Conservation (phyloP, 768 basidiomycete species). For the Kwoniella europaea region DNA sequence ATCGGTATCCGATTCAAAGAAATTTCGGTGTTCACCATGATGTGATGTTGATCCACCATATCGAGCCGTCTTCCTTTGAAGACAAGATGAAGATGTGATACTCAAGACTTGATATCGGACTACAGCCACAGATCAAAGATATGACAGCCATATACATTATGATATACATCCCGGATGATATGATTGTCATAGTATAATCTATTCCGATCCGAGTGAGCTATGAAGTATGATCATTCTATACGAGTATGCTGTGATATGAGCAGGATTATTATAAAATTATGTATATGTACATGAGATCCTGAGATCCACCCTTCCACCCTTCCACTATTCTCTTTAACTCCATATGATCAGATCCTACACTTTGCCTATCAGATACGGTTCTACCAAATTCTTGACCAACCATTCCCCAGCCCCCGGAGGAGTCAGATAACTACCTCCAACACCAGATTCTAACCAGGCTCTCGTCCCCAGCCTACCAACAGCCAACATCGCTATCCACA, state of each 20-base stretch:
- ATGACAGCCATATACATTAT: neutral
- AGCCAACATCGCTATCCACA: constrained; percentile 37
- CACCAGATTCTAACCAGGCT: constrained; percentile 47
- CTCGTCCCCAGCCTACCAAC: constrained; percentile 26
- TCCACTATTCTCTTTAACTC: too few species aligned
- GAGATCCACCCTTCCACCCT: too few species aligned
- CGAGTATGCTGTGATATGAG: neutral
- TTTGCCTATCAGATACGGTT: constrained; percentile 9
- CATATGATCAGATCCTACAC: neutral
- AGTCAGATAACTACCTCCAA: constrained; percentile 43
- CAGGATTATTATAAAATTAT: neutral
- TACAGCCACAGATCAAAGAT: too few species aligned
- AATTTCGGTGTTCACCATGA: neutral
- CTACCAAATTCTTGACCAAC: constrained; percentile 9
- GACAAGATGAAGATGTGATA: too few species aligned
- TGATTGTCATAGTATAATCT: neutral
- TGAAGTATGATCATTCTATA: neutral
- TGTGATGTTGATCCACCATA: neutral
- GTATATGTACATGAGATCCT: neutral
- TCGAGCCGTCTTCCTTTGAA: too few species aligned
- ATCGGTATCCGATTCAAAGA: neutral
- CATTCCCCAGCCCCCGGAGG: constrained; percentile 17
- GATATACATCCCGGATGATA: neutral
- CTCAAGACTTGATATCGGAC: too few species aligned
- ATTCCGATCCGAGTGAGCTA: neutral